phyloP scores from a whole-genome alignment of 2,329 filamentous ascomycete species.

The Hypoxylon sp. region DNA sequence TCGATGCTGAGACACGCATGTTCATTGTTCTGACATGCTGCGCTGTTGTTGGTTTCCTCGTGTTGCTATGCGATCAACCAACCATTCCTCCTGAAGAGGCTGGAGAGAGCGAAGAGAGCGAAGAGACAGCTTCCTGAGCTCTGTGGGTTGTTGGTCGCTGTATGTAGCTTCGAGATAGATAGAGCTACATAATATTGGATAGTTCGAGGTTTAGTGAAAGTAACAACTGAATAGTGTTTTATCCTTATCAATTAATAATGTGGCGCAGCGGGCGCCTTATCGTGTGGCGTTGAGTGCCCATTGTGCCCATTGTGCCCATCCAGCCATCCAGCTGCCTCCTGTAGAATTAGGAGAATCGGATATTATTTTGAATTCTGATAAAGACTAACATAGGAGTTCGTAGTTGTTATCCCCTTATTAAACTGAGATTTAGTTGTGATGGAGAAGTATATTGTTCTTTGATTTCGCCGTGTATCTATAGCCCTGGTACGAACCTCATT shows the following conservation, averaged over 20 bases:
- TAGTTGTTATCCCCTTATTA: not conserved
- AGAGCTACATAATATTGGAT: not conserved
- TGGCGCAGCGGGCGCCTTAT: not conserved
- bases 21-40: not conserved
- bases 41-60: not conserved
- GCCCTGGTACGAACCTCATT: not conserved
- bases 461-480: constrained; percentile 3
- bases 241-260: not conserved
- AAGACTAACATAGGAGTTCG: not conserved
- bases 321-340: not conserved
- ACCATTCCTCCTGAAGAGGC: not conserved
- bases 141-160: not conserved
- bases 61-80: not conserved
- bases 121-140: not conserved
- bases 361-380: not conserved
- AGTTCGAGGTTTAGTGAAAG: too few relatives aligned
- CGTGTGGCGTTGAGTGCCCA: not conserved
- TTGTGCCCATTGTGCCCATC: too few relatives aligned
- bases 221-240: too few relatives aligned
- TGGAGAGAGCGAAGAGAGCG: not conserved
- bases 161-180: not conserved
- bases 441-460: not conserved
- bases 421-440: not conserved
- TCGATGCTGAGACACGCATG: not conserved
- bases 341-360: not conserved